phyloP scores from a whole-genome alignment of 148 eudicot species.

The Nyssa sinensis region DNA sequence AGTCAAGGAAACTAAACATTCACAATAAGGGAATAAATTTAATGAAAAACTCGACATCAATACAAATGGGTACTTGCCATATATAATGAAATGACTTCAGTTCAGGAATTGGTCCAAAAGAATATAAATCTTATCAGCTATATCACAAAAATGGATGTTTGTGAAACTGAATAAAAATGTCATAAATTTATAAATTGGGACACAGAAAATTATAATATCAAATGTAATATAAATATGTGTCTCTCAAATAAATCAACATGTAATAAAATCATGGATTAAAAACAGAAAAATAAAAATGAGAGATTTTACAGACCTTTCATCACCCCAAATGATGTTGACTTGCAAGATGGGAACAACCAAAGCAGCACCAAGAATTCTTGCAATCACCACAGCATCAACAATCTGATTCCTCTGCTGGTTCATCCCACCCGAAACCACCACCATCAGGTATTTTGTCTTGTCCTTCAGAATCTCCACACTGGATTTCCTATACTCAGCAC shows the following conservation, averaged over 20 bases:
- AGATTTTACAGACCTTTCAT: conserved; percentile 65
- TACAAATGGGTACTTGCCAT: neutral
- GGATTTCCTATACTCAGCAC: conserved; percentile 37
- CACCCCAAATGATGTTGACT: conserved; percentile 91
- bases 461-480: conserved; percentile 36
- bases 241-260: neutral
- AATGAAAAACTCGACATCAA: neutral
- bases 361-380: conserved; percentile 88
- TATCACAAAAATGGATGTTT: neutral
- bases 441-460: conserved; percentile 68
- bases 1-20: neutral
- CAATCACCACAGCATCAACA: conserved; percentile 96
- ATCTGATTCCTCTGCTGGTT: conserved; percentile 98
- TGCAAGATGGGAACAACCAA: conserved; percentile 90
- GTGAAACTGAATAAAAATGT: neutral
- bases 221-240: neutral
- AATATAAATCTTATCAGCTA: neutral
- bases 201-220: too few relatives aligned
- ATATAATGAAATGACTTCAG: neutral
- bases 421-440: conserved; percentile 90
- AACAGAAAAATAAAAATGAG: neutral
- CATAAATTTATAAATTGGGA: neutral
- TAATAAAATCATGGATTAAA: neutral
- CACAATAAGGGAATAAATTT: neutral
- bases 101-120: neutral